Conservation (phyloP, 805 yeast genomes). For the Sugiyamaella lignohabitans region DNA sequence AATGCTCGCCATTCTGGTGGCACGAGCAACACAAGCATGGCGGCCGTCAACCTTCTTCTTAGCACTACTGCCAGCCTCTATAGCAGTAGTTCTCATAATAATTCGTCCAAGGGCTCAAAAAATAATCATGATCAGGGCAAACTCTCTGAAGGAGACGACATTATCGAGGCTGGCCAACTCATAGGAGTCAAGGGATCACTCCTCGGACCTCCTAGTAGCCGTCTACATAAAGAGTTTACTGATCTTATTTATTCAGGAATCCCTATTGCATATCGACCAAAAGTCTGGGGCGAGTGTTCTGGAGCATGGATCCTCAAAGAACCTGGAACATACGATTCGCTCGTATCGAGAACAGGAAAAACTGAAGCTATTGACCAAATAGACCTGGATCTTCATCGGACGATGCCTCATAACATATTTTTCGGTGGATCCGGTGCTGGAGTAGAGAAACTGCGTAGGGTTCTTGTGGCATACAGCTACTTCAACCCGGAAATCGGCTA, state of each 20-base stretch:
- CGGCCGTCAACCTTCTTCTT: background rate
- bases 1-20: background rate
- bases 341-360: constrained; percentile 17
- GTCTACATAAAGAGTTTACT: constrained; percentile 29
- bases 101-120: background rate
- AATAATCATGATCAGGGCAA: background rate
- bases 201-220: constrained; percentile 2
- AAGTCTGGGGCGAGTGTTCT: constrained; percentile 49
- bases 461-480: constrained; percentile 44
- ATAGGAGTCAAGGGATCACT: constrained; percentile 39
- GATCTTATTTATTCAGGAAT: constrained; percentile 42
- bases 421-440: constrained; percentile 52
- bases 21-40: background rate
- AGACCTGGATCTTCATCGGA: constrained; percentile 47
- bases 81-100: background rate
- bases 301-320: constrained; percentile 41
- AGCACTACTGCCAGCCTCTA: constrained; percentile 12
- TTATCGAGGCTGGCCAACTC: constrained; percentile 26
- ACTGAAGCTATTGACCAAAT: constrained; percentile 42
- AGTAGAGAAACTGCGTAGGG: constrained; percentile 39
- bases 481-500: constrained; percentile 47
- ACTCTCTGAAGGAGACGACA: constrained; percentile 7
- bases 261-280: constrained; percentile 42
- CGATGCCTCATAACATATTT: constrained; percentile 48
- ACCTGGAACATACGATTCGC: constrained; percentile 43